Percentiles rank a stretch among this genome's conserved stretches.
Evolutionary conservation across 306 rosid species (phyloP).

Genomic region (Abrus pulchellus): DNA sequence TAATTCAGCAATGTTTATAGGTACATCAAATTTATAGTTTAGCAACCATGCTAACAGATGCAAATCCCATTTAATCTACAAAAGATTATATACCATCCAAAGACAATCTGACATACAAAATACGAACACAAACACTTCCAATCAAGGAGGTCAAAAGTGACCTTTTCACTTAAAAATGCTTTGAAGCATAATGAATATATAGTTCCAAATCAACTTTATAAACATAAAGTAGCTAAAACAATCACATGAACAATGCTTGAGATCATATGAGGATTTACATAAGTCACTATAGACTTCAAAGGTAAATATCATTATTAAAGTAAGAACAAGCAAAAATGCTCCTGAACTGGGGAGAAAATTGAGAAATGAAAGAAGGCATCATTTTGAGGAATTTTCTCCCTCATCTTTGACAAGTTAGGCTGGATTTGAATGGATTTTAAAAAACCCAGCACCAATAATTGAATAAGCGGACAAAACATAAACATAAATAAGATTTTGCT

Average conservation of each 20-base stretch:
- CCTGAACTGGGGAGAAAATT: not conserved
- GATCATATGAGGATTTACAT: not conserved
- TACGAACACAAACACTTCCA: not conserved
- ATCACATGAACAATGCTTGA: constrained; percentile 5
- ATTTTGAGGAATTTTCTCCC: not conserved
- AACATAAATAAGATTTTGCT: constrained; percentile 1
- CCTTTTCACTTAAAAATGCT: not conserved
- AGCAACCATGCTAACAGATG: constrained; percentile 3
- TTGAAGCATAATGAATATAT: not conserved
- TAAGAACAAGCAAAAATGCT: not conserved
- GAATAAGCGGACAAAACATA: not conserved
- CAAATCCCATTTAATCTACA: constrained; percentile 3
- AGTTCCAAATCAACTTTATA: not conserved
- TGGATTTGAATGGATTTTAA: not conserved
- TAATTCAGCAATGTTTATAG: not conserved
- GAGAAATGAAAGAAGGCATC: not conserved
- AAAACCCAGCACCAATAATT: not conserved
- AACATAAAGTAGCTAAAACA: constrained; percentile 32
- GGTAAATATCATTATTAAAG: not conserved
- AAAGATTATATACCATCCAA: not conserved
- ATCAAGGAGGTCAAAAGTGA: not conserved
- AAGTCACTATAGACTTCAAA: not conserved
- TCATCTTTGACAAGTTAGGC: not conserved
- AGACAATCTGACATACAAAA: constrained; percentile 13
- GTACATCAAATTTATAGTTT: not conserved